A percentile compares a stretch with the other conserved stretches of the same genome.
Conservation (phyloP, 1,139 yeast genomes). For the Debaryomycetaceae sp. region DNA sequence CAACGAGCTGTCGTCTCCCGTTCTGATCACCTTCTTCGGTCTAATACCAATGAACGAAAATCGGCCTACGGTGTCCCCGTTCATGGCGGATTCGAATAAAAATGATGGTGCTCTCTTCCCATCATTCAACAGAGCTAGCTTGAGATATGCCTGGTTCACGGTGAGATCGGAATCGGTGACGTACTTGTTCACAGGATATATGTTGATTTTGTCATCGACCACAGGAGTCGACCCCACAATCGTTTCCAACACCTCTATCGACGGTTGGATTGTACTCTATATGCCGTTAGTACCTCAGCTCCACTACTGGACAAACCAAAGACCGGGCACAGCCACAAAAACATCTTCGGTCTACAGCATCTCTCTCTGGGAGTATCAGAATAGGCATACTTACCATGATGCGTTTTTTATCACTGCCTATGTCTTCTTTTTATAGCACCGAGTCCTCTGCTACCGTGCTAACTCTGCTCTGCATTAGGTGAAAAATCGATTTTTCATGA, state of each 20-base stretch:
- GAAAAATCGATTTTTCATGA: too few species aligned
- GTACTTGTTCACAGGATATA: constrained; percentile 77
- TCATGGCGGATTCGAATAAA: constrained; percentile 80
- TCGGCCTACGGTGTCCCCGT: constrained; percentile 86
- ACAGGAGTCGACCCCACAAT: constrained; percentile 40
- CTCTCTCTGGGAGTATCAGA: too few species aligned
- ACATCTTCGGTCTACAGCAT: too few species aligned
- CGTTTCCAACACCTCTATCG: constrained; percentile 45
- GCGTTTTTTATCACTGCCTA: too few species aligned
- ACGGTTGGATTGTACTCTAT: constrained; percentile 52
- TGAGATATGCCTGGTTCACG: constrained; percentile 86
- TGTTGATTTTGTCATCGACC: constrained; percentile 39
- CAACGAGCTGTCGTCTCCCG: constrained; percentile 52
- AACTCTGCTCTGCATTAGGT: too few species aligned
- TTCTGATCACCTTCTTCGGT: constrained; percentile 76
- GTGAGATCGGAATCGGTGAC: constrained; percentile 76
- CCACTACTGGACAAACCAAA: background rate
- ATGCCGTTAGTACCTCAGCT: background rate
- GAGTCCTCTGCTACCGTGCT: too few species aligned
- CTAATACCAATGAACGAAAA: constrained; percentile 86
- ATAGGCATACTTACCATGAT: too few species aligned
- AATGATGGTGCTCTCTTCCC: constrained; percentile 64
- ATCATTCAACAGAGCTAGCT: constrained; percentile 70
- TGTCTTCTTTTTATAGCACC: too few species aligned
- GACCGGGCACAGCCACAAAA: too few species aligned